These are phyloP conservation scores for Penicillium thymicola DNA, from an alignment of 2,329 filamentous ascomycete species.

Conservation along the genomic window DNA sequence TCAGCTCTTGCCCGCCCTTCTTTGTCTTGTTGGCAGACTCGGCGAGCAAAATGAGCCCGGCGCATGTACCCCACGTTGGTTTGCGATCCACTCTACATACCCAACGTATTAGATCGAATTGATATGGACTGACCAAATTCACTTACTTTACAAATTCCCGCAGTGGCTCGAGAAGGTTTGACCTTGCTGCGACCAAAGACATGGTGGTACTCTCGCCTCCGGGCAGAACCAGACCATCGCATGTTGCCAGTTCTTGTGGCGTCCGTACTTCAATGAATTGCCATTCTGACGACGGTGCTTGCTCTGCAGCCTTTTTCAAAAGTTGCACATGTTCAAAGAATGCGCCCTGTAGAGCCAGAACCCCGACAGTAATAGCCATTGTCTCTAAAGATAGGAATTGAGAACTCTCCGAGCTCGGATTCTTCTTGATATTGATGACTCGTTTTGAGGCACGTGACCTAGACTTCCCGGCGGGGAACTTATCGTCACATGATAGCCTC, in stretches of 20 bases:
- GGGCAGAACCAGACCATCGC: slow-evolving; percentile 82
- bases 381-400: slow-evolving; percentile 15
- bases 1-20: slow-evolving; percentile 84
- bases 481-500: slow-evolving; percentile 9
- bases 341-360: slow-evolving; percentile 81
- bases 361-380: slow-evolving; percentile 54
- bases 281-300: slow-evolving; percentile 43
- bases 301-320: slow-evolving; percentile 62
- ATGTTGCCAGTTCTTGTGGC: slow-evolving; percentile 63
- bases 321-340: slow-evolving; percentile 85
- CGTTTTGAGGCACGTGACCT: slow-evolving; percentile 10
- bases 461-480: slow-evolving; percentile 17
- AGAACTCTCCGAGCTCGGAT: not conserved
- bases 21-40: slow-evolving; percentile 86
- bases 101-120: slow-evolving; percentile 15
- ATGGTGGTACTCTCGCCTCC: slow-evolving; percentile 96
- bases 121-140: not conserved
- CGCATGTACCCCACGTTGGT: slow-evolving; percentile 94
- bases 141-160: slow-evolving; percentile 85
- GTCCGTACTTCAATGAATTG: slow-evolving; percentile 78
- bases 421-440: slow-evolving; percentile 13
- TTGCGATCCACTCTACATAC: slow-evolving; percentile 63
- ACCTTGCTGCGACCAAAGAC: slow-evolving; percentile 78
- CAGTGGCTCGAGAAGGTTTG: slow-evolving; percentile 76
- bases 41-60: slow-evolving; percentile 85